A percentile compares a stretch with the other conserved stretches of the same genome.
phyloP scores from a whole-genome alignment of 1,284 basidiomycete genomes.

The Apiotrichum akiyoshidainum region DNA sequence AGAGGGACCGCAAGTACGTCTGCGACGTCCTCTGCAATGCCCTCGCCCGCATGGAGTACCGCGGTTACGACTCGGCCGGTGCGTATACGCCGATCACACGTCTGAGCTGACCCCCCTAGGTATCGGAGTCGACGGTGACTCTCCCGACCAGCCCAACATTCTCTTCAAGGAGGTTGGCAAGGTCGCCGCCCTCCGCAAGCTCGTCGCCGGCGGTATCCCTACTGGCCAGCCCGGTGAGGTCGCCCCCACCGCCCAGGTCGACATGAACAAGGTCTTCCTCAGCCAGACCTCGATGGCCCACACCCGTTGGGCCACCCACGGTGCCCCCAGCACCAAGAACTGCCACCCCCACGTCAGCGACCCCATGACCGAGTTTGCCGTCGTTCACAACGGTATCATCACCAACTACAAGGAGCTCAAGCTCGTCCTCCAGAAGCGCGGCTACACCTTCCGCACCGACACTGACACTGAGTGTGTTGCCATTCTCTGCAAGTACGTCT shows the following conservation, averaged over 20 bases:
- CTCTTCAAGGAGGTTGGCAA: slow-evolving; percentile 99
- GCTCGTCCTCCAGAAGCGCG: slow-evolving; percentile 91
- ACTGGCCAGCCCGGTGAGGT: slow-evolving; percentile 22
- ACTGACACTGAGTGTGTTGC: slow-evolving; percentile 98
- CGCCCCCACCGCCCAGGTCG: slow-evolving; percentile 52
- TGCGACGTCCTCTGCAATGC: slow-evolving; percentile 90
- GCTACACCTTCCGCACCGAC: slow-evolving; percentile 90
- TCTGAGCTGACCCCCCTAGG: slow-evolving; percentile 53
- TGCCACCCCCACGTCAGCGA: slow-evolving; percentile 96
- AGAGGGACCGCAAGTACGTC: slow-evolving; percentile 90
- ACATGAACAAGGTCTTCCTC: slow-evolving; percentile 77
- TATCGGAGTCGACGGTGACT: slow-evolving; percentile 92
- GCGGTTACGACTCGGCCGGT: slow-evolving; percentile 94
- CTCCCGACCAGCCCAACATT: slow-evolving; percentile 60
- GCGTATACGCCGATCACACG: slow-evolving; percentile 20
- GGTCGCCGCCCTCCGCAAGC: slow-evolving; percentile 88
- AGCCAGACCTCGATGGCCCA: slow-evolving; percentile 96
- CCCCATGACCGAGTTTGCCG: slow-evolving; percentile 72
- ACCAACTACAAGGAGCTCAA: slow-evolving; percentile 90
- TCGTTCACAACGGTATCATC: slow-evolving; percentile 99
- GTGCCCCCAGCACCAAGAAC: slow-evolving; percentile 79
- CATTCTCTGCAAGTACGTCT: slow-evolving; percentile 94
- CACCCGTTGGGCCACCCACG: slow-evolving; percentile 99
- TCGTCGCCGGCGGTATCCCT: slow-evolving; percentile 67
- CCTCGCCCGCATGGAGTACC: slow-evolving; percentile 93